Conservation (phyloP, 2,329 filamentous ascomycete genomes). For the Alternaria panax region DNA sequence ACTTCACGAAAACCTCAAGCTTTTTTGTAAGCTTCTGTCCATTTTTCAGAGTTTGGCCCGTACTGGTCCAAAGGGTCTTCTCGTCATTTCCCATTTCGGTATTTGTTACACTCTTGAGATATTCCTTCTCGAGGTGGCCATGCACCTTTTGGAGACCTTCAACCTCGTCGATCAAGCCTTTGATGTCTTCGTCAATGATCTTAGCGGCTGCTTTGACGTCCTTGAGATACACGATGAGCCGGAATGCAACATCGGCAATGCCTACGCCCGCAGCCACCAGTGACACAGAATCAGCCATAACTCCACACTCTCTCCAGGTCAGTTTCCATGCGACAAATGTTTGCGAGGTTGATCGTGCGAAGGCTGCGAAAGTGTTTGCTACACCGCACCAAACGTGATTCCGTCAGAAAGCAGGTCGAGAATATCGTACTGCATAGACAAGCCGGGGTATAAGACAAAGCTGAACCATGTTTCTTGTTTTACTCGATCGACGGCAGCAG, state of each 20-base stretch:
- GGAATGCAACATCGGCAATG: conserved; percentile 5
- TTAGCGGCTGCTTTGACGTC: conserved; percentile 2
- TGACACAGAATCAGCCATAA: conserved; percentile 4
- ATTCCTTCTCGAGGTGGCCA: conserved; percentile 5
- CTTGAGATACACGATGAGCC: conserved; percentile 6
- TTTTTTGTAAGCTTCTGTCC: conserved; percentile 4
- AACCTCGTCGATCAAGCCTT: conserved; percentile 5
- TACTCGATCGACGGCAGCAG: too few relatives aligned
- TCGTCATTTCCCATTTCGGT: conserved; percentile 1
- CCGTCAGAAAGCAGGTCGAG: too few relatives aligned
- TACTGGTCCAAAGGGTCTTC: not conserved
- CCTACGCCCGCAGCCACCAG: conserved; percentile 5
- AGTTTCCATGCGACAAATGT: not conserved
- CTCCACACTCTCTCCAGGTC: not conserved
- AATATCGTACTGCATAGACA: too few relatives aligned
- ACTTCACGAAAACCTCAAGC: conserved; percentile 2
- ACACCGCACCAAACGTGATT: not conserved
- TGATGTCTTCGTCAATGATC: conserved; percentile 4
- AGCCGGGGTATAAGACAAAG: too few relatives aligned
- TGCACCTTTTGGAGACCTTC: conserved; percentile 3
- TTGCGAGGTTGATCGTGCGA: not conserved
- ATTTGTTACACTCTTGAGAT: conserved; percentile 1
- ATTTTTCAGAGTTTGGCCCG: conserved; percentile 3
- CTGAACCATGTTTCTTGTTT: too few relatives aligned
- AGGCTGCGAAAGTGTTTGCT: not conserved